phyloP scores from a whole-genome alignment of 371 early-diverging fungal genomes.

The Dichotomocladium elegans region DNA sequence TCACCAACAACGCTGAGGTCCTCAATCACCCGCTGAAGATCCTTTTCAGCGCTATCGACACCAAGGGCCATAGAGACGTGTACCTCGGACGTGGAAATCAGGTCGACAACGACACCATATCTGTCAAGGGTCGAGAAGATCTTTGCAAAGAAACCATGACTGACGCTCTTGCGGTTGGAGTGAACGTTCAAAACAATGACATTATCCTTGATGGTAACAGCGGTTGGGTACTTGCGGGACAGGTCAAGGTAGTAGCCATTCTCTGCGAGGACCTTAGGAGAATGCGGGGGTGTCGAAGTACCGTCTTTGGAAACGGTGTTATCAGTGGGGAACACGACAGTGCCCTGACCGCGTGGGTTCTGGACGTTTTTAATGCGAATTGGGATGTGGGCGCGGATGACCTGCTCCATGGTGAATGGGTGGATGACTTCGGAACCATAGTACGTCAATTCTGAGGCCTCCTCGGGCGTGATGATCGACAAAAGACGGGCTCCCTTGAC shows the following conservation, averaged over 20 bases:
- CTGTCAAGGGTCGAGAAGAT: slow-evolving; percentile 89
- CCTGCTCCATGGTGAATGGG: slow-evolving; percentile 99
- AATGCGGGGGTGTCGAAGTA: slow-evolving; percentile 52
- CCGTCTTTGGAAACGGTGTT: slow-evolving; percentile 42
- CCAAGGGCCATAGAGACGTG: slow-evolving; percentile 95
- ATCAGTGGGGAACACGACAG: slow-evolving; percentile 83
- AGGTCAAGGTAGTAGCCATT: slow-evolving; percentile 73
- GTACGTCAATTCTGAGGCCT: slow-evolving; percentile 98
- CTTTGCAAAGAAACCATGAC: slow-evolving; percentile 94
- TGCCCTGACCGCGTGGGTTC: slow-evolving; percentile 87
- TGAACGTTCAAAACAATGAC: slow-evolving; percentile 91
- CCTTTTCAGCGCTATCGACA: slow-evolving; percentile 56
- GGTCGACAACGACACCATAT: slow-evolving; percentile 89
- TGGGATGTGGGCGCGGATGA: slow-evolving; percentile 91
- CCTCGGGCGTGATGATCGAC: slow-evolving; percentile 92
- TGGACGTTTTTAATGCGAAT: slow-evolving; percentile 98
- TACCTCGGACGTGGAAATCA: slow-evolving; percentile 95
- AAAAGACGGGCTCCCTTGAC: slow-evolving; percentile 88
- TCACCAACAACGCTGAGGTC: slow-evolving; percentile 33
- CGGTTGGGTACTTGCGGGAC: slow-evolving; percentile 82
- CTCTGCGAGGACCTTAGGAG: slow-evolving; percentile 66
- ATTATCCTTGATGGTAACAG: slow-evolving; percentile 96
- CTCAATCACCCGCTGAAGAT: slow-evolving; percentile 63
- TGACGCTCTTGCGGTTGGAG: slow-evolving; percentile 90
- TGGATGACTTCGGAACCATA: slow-evolving; percentile 98